A percentile compares a stretch with the other conserved stretches of the same genome.
Evolutionary conservation across 495 filamentous ascomycete genomes (phyloP).

Genomic region (Aspergillus carlsbadensis): DNA sequence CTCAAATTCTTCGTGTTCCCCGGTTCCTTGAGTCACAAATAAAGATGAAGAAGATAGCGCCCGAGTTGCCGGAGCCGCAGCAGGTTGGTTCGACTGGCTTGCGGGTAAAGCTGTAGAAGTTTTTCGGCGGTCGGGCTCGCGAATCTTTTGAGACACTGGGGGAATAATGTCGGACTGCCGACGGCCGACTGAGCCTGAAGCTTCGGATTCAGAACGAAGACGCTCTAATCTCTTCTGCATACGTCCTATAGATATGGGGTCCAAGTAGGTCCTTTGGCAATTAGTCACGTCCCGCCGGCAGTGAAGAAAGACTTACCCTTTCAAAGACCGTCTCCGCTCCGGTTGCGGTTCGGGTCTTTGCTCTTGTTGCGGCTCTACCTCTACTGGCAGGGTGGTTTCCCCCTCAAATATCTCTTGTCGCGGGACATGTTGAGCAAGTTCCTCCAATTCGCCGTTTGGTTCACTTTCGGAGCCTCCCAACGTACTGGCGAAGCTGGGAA

Average conservation of each 20-base stretch:
- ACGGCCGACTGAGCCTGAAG: background rate
- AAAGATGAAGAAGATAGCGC: too few species aligned
- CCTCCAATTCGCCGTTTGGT: background rate
- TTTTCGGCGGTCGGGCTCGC: constrained; percentile 9
- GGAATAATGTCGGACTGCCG: constrained; percentile 18
- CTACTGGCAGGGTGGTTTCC: background rate
- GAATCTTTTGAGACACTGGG: background rate
- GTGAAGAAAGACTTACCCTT: constrained; percentile 9
- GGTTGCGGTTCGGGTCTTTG: background rate
- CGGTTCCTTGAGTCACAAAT: too few species aligned
- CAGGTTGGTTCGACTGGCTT: background rate
- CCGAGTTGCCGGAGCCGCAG: constrained; percentile 1
- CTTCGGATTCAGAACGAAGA: background rate
- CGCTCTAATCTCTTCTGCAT: constrained; percentile 17
- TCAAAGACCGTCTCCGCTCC: constrained; percentile 18
- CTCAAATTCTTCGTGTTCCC: background rate
- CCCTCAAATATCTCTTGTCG: background rate
- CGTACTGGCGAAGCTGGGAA: constrained; percentile 13
- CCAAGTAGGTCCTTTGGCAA: constrained; percentile 17
- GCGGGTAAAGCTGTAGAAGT: constrained; percentile 11
- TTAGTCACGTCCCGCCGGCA: background rate
- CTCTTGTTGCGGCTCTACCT: background rate
- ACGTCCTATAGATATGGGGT: constrained; percentile 9
- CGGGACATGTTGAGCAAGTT: background rate
- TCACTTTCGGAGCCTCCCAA: constrained; percentile 7